Evolutionary conservation across 2,329 filamentous ascomycete species (phyloP), one percentile per base, ranked within the genome.

Genomic region (Eutypa lata): DNA sequence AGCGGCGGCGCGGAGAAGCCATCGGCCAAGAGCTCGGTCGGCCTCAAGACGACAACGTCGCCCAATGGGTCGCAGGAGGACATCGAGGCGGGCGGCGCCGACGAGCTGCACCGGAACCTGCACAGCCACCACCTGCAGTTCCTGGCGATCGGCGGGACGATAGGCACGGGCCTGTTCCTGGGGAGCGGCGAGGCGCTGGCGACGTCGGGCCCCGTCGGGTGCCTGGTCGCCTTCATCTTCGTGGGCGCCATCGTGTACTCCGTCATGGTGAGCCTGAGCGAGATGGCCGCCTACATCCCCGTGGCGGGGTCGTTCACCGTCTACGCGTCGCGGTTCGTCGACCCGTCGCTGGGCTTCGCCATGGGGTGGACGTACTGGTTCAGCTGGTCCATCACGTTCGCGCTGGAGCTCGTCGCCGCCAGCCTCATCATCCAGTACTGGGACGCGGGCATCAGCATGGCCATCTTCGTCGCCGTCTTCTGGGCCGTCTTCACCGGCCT

Each of bases 351-450:
- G 47, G 88, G 87, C 7, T 91, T 91, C 62, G 80, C 88, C 19
- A 88, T 91, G 79, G 89, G 89, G 19, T 92, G 88, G 88, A 85
- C 90, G 54, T 92, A 92, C 71, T 92, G 87, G 86, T 91, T 91
- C 65, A 86, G 81, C 37, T 92, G 71, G 87, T 78, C 84, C 18
- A 83, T 87, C 53, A 90, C 88, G 0, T 89, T 83, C 60, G 87
- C 87, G 0, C 79, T 91, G 8, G 88, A 92, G 65, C 75, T 91
- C 38, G 88, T 84, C 0, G 86, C 87, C 0, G 84, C 87, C 1
- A 88, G 87, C 5, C 73, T 91, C 47, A 88, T 91, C 52, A 88
- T 91, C 57, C 84, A 90, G 66, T 91, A 87, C 68, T 91, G 88
- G 89, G 76, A 84, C 52, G 57, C 73, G 1, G 66, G 69, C 19